A percentile compares a stretch with the other conserved stretches of the same genome.
Conservation (phyloP, 768 basidiomycete species). For the Lyophyllum decastes region DNA sequence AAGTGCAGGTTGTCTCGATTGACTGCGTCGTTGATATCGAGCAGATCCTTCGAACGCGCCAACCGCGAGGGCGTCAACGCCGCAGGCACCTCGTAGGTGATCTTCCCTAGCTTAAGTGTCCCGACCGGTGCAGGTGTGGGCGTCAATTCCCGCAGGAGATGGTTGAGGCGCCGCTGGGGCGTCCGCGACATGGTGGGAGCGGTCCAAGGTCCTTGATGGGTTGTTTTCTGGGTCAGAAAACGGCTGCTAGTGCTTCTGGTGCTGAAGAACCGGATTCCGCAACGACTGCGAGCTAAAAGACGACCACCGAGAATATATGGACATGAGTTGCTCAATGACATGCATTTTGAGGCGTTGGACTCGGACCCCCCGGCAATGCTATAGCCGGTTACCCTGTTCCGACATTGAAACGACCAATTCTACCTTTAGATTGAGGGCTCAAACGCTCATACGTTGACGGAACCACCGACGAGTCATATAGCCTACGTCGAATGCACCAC, state of each 20-base stretch:
- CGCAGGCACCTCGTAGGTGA: constrained; percentile 54
- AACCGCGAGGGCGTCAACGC: constrained; percentile 51
- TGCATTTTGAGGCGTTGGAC: constrained; percentile 11
- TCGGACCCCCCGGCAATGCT: constrained; percentile 4
- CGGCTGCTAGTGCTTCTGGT: neutral
- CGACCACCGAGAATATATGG: constrained; percentile 7
- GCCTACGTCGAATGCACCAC: too few species aligned
- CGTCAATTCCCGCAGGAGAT: constrained; percentile 45
- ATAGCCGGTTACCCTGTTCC: constrained; percentile 1
- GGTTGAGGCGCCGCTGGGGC: constrained; percentile 48
- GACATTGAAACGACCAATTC: too few species aligned
- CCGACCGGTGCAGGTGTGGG: constrained; percentile 45
- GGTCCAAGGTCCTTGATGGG: neutral
- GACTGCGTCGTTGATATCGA: constrained; percentile 53
- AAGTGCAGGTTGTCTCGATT: constrained; percentile 64
- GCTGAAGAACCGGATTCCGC: neutral
- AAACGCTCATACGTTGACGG: too few species aligned
- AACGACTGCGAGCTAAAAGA: neutral
- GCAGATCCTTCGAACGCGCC: constrained; percentile 40
- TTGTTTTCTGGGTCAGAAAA: neutral
- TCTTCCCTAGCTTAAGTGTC: constrained; percentile 56
- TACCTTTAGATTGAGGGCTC: too few species aligned
- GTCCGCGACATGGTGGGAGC: constrained; percentile 28
- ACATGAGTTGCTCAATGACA: constrained; percentile 13
- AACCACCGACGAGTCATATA: too few species aligned